Conservation (phyloP, 192 early-diverging fungal species). For the Backusella mclennaniae region DNA sequence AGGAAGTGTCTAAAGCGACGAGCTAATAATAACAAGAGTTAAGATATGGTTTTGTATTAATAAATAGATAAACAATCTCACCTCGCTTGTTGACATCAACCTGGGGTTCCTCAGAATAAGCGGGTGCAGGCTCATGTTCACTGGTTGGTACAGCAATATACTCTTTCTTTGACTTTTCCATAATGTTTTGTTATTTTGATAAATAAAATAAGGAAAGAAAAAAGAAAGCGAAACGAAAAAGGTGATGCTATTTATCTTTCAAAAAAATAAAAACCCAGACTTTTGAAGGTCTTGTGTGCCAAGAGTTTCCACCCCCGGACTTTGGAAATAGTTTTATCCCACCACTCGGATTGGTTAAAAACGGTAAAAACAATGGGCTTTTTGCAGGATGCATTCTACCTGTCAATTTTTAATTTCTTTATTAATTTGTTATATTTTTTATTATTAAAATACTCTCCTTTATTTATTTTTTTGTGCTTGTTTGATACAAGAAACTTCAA, state of each 20-base stretch:
- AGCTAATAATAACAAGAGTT: not conserved
- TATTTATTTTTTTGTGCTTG: too few species aligned
- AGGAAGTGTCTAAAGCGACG: not conserved
- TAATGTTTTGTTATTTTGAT: not conserved
- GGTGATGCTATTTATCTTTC: not conserved
- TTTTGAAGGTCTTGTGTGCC: not conserved
- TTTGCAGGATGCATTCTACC: not conserved
- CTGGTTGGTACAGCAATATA: conserved; percentile 5
- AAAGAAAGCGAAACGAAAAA: not conserved
- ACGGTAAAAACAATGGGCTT: not conserved
- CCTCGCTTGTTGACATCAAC: not conserved
- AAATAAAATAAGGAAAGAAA: not conserved
- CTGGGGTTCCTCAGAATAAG: not conserved
- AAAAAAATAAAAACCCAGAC: not conserved
- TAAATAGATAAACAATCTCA: not conserved
- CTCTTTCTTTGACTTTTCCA: conserved; percentile 9
- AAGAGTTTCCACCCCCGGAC: not conserved
- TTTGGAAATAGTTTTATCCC: not conserved
- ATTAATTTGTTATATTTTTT: not conserved
- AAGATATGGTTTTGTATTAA: not conserved
- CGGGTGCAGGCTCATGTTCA: not conserved
- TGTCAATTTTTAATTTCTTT: not conserved
- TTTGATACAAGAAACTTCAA: too few species aligned
- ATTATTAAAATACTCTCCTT: not conserved
- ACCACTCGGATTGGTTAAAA: not conserved